Evolutionary conservation across 176 grass and related monocot species (phyloP).

Genomic region (Paspalum notatum): DNA sequence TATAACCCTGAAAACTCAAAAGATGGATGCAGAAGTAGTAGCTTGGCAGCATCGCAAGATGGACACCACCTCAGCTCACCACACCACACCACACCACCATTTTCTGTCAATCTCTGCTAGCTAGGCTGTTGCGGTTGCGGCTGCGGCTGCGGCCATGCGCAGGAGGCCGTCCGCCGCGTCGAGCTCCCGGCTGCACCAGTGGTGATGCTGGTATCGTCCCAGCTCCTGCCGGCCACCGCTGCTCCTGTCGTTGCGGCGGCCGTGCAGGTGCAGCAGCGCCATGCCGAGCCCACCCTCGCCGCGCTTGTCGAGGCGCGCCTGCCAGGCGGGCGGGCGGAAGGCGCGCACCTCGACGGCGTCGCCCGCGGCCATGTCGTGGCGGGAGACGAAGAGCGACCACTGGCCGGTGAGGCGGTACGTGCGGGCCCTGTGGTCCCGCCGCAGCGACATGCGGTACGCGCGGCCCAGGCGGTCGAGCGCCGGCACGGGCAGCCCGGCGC

Average conservation of each 20-base stretch:
- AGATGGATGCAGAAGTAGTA: no score
- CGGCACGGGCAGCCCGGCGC: constrained; percentile 28
- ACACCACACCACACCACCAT: no score
- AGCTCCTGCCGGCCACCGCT: not conserved
- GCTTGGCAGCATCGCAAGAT: no score
- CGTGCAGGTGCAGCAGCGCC: constrained; percentile 42
- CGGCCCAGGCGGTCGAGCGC: constrained; percentile 40
- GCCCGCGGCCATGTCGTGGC: constrained; percentile 32
- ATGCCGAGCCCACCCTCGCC: constrained; percentile 37
- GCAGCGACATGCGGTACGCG: constrained; percentile 46
- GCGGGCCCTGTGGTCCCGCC: constrained; percentile 6
- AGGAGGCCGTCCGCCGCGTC: constrained; percentile 32
- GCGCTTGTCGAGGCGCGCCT: constrained; percentile 23
- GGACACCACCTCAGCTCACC: no score
- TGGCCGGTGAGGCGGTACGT: constrained; percentile 37
- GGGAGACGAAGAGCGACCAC: constrained; percentile 40
- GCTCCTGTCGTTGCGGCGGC: not conserved
- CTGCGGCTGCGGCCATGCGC: not conserved
- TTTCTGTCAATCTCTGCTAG: no score
- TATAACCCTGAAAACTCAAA: no score
- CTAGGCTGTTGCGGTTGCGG: no score
- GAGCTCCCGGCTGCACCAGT: constrained; percentile 23
- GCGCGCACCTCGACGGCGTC: constrained; percentile 43
- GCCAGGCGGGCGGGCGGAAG: constrained; percentile 46
- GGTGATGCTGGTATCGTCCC: not conserved